These are phyloP conservation scores for Haplosporangium sp. DNA, from an alignment of 371 early-diverging fungal species.

Conservation along the genomic window DNA sequence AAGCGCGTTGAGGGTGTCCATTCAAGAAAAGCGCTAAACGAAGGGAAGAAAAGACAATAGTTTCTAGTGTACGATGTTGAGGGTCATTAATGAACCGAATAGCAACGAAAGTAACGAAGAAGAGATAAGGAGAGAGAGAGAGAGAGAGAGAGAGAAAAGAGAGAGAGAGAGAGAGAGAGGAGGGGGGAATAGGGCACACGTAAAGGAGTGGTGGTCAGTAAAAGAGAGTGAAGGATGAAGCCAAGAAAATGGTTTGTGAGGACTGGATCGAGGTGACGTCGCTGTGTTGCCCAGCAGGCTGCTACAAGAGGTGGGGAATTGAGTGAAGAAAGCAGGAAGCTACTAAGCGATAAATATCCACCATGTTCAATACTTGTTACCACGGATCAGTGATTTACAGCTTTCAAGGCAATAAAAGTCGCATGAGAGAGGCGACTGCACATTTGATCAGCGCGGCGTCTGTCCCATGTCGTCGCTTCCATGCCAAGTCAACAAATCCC, in stretches of 20 bases:
- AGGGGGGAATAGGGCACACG: not conserved
- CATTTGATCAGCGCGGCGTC: too few relatives aligned
- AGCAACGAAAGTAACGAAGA: not conserved
- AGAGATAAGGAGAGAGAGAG: conserved; percentile 5
- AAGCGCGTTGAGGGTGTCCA: conserved; percentile 30
- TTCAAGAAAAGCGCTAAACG: not conserved
- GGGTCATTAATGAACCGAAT: not conserved
- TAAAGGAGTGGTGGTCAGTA: not conserved
- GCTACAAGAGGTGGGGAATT: too few relatives aligned
- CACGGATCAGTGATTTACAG: too few relatives aligned
- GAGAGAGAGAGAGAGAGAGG: conserved; percentile 6
- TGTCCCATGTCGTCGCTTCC: not conserved
- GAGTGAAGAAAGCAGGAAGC: too few relatives aligned
- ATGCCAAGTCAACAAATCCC: not conserved
- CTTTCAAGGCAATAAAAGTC: too few relatives aligned
- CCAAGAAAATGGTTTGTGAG: not conserved
- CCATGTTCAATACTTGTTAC: too few relatives aligned
- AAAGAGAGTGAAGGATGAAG: not conserved
- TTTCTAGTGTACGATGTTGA: not conserved
- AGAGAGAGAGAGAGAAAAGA: conserved; percentile 5
- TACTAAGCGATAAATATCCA: too few relatives aligned
- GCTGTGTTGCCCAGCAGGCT: too few relatives aligned
- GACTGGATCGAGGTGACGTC: not conserved
- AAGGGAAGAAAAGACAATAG: not conserved
- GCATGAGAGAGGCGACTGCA: too few relatives aligned